phyloP scores from a whole-genome alignment of 2,329 filamentous ascomycete genomes.

The Clarireedia monteithiana region DNA sequence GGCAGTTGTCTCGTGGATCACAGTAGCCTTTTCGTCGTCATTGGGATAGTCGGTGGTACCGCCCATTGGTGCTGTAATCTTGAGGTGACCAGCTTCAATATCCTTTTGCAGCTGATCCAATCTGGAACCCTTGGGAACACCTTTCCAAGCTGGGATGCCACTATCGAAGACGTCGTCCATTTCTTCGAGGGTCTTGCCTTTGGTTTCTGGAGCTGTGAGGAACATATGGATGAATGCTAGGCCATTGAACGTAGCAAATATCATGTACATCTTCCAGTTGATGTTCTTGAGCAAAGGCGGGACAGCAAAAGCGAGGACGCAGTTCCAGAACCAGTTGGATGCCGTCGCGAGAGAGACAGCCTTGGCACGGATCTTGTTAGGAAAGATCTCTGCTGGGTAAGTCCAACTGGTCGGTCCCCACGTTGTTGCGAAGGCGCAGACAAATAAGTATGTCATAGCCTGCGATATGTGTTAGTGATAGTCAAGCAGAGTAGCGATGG shows the following conservation, averaged over 20 bases:
- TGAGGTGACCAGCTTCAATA: slow-evolving; percentile 35
- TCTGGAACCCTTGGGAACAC: slow-evolving; percentile 33
- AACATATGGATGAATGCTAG: slow-evolving; percentile 51
- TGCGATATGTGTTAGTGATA: background rate
- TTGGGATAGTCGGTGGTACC: background rate
- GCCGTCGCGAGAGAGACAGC: slow-evolving; percentile 67
- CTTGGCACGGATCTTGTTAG: slow-evolving; percentile 62
- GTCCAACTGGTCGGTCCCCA: slow-evolving; percentile 44
- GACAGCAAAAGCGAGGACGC: slow-evolving; percentile 48
- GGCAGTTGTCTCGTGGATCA: no score
- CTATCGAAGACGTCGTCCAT: slow-evolving; percentile 66
- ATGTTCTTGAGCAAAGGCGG: slow-evolving; percentile 43
- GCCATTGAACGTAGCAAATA: slow-evolving; percentile 67
- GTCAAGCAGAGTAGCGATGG: background rate
- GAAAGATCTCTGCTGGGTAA: slow-evolving; percentile 62
- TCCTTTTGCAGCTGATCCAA: slow-evolving; percentile 40
- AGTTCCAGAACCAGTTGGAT: slow-evolving; percentile 71
- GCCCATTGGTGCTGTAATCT: slow-evolving; percentile 16
- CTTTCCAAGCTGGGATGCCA: slow-evolving; percentile 51
- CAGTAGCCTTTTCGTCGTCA: background rate
- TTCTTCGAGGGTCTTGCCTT: slow-evolving; percentile 68
- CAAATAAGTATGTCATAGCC: slow-evolving; percentile 62
- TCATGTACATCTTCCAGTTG: slow-evolving; percentile 50
- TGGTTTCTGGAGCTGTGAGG: slow-evolving; percentile 59
- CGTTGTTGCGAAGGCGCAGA: slow-evolving; percentile 58